Evolutionary conservation across 2,329 filamentous ascomycete genomes (phyloP), one percentile per base, ranked within the genome.

Genomic region (Nigrospora sphaerica): DNA sequence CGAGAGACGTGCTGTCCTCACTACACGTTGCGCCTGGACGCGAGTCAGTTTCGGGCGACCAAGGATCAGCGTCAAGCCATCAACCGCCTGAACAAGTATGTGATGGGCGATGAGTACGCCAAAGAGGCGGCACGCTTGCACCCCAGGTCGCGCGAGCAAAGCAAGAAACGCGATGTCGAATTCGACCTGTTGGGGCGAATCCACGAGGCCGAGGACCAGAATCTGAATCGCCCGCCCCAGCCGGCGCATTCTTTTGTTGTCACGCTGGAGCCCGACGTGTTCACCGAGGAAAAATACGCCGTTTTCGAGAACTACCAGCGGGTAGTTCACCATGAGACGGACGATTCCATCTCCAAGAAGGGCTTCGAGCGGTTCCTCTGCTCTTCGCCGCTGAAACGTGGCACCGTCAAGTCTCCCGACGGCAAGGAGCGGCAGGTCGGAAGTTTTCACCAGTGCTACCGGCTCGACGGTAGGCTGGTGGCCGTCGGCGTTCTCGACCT

Each of bases 1-100:
- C 77, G 77, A 48, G 75, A 82, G 47, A 87, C 89, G 51, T 98
- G 93, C 60, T 98, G 93, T 64, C 90, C 91, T 39, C 90, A 96
- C 60, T 97, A 92, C 63, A 90, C 86, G 1, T 83, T 93, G 45
- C 81, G 86, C 40, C 72, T 91, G 17, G 85, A 88, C 56, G 80
- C 81, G 19, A 63, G 70, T 40, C 68, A 73, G 35, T 87, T 86
- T 65, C 81, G 78, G 53, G 72, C 86, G 6, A 76, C 79, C 28
- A 81, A 79, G 61, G 83, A 88, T 57, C 88, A 93, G 58, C 75
- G 88, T 34, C 85, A 90, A 60, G 75, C 84, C 1, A 64, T 89
- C 54, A 89, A 92, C 63, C 78, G 84, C 38, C 92, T 91, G 74
- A 87, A 88, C 60, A 80, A 72, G 51, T 78, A 78, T 63, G 73